phyloP scores from a whole-genome alignment of 306 rosid genomes.

The Malus fusca region DNA sequence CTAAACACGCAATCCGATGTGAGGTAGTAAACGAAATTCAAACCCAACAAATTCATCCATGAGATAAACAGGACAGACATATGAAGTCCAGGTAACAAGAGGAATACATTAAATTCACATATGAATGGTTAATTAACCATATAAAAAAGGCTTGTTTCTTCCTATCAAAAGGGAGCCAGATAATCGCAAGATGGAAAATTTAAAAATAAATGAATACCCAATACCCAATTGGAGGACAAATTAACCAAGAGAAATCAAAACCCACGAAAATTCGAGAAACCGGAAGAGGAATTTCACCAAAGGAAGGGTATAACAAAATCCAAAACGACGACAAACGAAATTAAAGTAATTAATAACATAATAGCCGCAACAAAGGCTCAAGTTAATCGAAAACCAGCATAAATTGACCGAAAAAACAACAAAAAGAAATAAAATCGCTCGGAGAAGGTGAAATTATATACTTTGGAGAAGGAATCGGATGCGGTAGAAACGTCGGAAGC shows the following conservation, averaged over 20 bases:
- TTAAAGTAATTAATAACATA: neutral
- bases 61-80: neutral
- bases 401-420: neutral
- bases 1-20: neutral
- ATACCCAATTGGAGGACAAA: neutral
- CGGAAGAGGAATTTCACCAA: neutral
- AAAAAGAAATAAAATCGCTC: neutral
- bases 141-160: neutral
- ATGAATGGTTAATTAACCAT: neutral
- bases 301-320: neutral
- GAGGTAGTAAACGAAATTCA: neutral
- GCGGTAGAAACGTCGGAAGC: slow-evolving; percentile 48
- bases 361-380: neutral
- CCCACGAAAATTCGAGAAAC: neutral
- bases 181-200: neutral
- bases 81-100: neutral
- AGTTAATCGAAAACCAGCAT: neutral
- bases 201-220: neutral
- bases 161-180: neutral
- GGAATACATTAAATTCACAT: neutral
- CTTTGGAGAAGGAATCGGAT: slow-evolving; percentile 59
- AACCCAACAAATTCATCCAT: neutral
- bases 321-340: neutral
- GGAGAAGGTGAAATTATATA: slow-evolving; percentile 13
- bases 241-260: neutral